Conservation (phyloP, 75 land plant genomes). For the Picea glauca region DNA sequence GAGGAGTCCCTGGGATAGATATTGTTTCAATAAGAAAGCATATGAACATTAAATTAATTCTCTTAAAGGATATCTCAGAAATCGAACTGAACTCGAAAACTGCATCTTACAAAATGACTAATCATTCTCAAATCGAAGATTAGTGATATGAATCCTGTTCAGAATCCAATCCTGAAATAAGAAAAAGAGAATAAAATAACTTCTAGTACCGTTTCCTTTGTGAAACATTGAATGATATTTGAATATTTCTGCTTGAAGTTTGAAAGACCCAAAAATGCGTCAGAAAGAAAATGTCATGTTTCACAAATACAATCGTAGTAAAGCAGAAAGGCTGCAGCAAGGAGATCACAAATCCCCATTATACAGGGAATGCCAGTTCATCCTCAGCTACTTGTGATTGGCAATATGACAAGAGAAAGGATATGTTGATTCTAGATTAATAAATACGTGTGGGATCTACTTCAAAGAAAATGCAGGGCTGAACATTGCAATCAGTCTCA, state of each 20-base stretch:
- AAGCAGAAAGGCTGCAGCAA: background rate
- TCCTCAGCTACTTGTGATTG: background rate
- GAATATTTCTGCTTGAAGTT: background rate
- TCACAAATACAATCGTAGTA: background rate
- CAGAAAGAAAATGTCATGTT: background rate
- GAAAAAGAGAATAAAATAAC: background rate
- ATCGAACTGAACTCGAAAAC: background rate
- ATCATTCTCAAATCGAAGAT: background rate
- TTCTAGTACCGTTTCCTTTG: background rate
- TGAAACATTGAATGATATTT: background rate
- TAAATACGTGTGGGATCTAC: background rate
- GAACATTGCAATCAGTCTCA: no score
- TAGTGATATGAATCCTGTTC: background rate
- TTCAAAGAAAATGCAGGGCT: background rate
- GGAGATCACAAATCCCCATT: background rate
- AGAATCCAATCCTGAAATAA: background rate
- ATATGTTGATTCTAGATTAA: background rate
- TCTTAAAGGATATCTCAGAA: background rate
- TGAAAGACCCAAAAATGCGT: background rate
- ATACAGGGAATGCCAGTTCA: background rate
- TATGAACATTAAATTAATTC: no score
- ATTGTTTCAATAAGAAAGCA: no score
- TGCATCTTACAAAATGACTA: background rate
- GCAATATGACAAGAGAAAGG: background rate
- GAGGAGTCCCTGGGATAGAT: no score